Conservation (phyloP, 2,329 filamentous ascomycete species). For the Cadophora luteo-olivacea region DNA sequence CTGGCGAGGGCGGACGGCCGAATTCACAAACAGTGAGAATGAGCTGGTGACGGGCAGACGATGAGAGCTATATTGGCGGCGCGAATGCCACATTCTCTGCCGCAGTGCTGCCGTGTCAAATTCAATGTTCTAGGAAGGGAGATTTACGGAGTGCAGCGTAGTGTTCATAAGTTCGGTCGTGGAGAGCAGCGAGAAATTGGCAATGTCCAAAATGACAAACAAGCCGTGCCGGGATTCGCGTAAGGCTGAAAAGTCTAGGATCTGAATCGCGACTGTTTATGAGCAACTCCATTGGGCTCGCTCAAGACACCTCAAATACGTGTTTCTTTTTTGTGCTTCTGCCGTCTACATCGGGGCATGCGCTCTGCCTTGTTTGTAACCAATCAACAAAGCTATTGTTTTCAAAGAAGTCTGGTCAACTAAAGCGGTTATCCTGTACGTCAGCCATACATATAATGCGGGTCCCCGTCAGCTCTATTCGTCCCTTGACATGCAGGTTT, state of each 20-base stretch:
- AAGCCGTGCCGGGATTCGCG: constrained; percentile 39
- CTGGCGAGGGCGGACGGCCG: constrained; percentile 2
- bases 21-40: constrained; percentile 4
- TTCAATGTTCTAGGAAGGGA: constrained; percentile 30
- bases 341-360: background rate
- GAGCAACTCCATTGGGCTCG: constrained; percentile 19
- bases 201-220: constrained; percentile 41
- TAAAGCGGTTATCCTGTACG: constrained; percentile 1
- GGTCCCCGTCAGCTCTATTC: constrained; percentile 22
- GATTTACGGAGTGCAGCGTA: constrained; percentile 17
- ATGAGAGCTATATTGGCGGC: constrained; percentile 20
- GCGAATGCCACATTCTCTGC: constrained; percentile 34
- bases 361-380: constrained; percentile 19
- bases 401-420: background rate
- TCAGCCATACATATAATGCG: constrained; percentile 18
- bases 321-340: constrained; percentile 26
- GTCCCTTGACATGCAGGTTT: constrained; percentile 19
- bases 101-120: constrained; percentile 31
- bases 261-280: constrained; percentile 15
- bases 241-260: constrained; percentile 40
- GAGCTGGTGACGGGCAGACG: constrained; percentile 9
- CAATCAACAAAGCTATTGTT: constrained; percentile 20
- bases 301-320: constrained; percentile 10
- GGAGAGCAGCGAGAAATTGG: constrained; percentile 36
- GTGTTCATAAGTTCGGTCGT: constrained; percentile 19